Base-by-base conservation (phyloP, 2,329 filamentous ascomycete species). In the Alternaria ethzedia region DNA sequence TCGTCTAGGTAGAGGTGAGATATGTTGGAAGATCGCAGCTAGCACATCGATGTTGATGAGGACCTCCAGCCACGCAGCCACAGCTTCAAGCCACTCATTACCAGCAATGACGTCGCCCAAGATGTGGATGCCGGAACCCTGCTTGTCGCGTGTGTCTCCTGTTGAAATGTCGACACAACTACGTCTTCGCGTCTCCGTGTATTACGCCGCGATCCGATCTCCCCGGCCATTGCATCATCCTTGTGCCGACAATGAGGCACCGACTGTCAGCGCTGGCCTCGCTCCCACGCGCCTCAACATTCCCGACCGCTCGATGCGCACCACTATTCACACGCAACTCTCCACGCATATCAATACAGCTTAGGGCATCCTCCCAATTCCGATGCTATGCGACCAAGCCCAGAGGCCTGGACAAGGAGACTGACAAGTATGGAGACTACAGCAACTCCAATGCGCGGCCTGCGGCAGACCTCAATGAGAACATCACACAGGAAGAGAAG, bases 401-500 rank as follows among this genome's bases (percentile, higher is more conserved):
- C 36, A 47, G n/a, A 6, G 61, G 26, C 4, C 30, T 68, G 21
- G 36, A 61, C 26, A 50, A 61, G 10, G 63, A 70, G 36, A 66
- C 60, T 6, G 67, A 66, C 4, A 73, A 69, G 15, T 43, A 32
- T 13, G 59, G 73, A 12, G 61, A 62, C 10, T 77, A 75, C 59
- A 70, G 75, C 23, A 76, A 73, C 47, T 76, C 78, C 26, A 78
- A 80, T 58, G 72, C 76, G 12, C 68, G 75, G 44, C 80, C 81
- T 0, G 82, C 81, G 0, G 66, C 71, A 1, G 73, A 83, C 12
- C 70, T 84, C 36, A 80, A 82, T 60, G 79, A 85, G 43, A 76
- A 83, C 56, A 76, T 85, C 30, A 80, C 80, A 2, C 66, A 79
- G 50, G 82, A 83, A 61, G 84, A 86, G 70, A 79, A 82, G 66